Evolutionary conservation across 2,329 filamentous ascomycete species (phyloP), one percentile per base, ranked within the genome.

Genomic region (Penicillium sclerotiorum): DNA sequence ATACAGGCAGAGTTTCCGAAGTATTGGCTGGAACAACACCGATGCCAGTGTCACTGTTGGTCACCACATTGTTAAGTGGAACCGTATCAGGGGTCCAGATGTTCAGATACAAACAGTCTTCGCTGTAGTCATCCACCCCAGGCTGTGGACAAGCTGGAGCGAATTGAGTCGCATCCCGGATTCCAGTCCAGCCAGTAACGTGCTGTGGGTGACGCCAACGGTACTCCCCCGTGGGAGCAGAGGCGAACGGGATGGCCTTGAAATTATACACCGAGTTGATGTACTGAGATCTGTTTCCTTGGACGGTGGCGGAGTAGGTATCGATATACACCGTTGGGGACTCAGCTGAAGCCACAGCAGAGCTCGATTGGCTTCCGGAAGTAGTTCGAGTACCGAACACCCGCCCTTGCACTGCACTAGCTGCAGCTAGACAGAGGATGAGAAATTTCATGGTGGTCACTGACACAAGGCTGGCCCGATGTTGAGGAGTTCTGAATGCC

Each of bases 221-320:
- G 13, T 30, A 41, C 15, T 41, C 39, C 12, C 39, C 39, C 9
- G 39, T 41, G 4, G 39, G 39, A 27, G 39, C 39, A 6, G 39
- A 28, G 11, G 39, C 39, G 9, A 41, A 41, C n/a, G 39, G 39
- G 17, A 41, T 21, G 15, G 23, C 23, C 39, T 41, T 41, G 25
- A 41, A 41, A 17, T 41, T 41, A 25, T 41, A 41, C 8, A 41
- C 39, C 4, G 39, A 41, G 17, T 32, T 41, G 39, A 41, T 30
- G 23, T 41, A 41, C 23, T 41, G n/a, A 4, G 39, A 41, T 30
- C 39, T 17, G 15, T 41, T 41, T 9, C 39, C 39, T 27, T 41
- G 39, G 8, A 41, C 25, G 9, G 23, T 30, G 8, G n/a, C 20
- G 11, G 23, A 5, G 23, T 30, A 30, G 17, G 39, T 41, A 25